Base-by-base conservation (phyloP, 164 flowering plant genomes). In the Tetrastigma voinierianum region DNA sequence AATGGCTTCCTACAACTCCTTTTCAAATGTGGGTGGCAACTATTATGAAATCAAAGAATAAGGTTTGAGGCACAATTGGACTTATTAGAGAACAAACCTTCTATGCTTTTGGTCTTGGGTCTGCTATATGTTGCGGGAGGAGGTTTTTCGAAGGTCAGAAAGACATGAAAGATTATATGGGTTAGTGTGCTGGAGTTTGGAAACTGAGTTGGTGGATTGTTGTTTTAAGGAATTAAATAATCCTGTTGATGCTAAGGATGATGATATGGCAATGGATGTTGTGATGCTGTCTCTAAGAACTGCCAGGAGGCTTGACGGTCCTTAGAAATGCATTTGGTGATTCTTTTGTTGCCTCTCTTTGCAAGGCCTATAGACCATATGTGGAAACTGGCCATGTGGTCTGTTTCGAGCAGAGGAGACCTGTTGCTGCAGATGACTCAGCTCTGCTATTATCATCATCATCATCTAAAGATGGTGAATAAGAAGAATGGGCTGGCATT, bases 61-160 rank as follows among this genome's bases (percentile, higher is more conserved):
- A 90, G 93, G 12, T 90, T 70, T 44, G 81, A 85, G 70, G 80
- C 98, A 95, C 86, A 92, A 90, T 62, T 71, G 67, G 18, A 79
- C 85, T 3, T 95, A 95, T 78, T 89, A 97, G 98, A 76, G 76
- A 87, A 87, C 83, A 80, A 70, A 68, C 75, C 93, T 25, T 84
- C 74, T 90, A 92, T 63, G 97, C 74, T 12, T 95, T 92, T 67
- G 98, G 97, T 43, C 91, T 95, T 20, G 97, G 98, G 0, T 81
- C 97, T 43, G 95, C 97, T 1, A 95, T 87, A 81, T 61, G 49
- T 84, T 8, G 69, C 65, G 25, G 93, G 96, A 59, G 24, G 60
- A 84, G 97, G 70, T 92, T 87, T 67, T 87, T 98, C 99, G 25
- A 40, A 86, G 97, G 70, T 96, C 99, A 87, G 74, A 72, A 90